Evolutionary conservation across 2,329 filamentous ascomycete species (phyloP).

Genomic region (Penicillium sp.): DNA sequence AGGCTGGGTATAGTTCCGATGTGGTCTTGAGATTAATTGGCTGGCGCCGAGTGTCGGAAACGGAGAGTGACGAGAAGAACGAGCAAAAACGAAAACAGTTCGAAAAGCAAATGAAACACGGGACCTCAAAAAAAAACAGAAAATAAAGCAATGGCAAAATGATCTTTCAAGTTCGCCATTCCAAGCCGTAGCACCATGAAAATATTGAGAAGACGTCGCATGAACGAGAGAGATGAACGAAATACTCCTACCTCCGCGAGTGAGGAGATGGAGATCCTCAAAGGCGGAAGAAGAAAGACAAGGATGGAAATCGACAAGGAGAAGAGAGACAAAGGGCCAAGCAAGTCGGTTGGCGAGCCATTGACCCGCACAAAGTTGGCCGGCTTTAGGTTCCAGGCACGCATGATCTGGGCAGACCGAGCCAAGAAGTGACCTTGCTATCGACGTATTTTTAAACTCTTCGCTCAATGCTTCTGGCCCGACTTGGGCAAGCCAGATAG

Average conservation of each 20-base stretch:
- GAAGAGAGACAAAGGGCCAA: conserved; percentile 8
- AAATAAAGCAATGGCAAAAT: conserved; percentile 17
- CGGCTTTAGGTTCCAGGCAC: not conserved
- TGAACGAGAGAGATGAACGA: conserved; percentile 19
- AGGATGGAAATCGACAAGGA: conserved; percentile 8
- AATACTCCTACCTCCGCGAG: conserved; percentile 22
- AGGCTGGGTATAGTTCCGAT: no score
- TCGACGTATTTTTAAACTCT: conserved; percentile 14
- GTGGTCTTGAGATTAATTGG: no score
- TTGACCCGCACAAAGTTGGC: not conserved
- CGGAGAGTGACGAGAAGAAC: no score
- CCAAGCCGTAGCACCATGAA: conserved; percentile 35
- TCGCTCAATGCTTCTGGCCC: conserved; percentile 7
- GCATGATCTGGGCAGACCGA: conserved; percentile 7
- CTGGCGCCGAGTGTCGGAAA: no score
- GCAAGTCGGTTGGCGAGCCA: not conserved
- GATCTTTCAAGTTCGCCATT: conserved; percentile 30
- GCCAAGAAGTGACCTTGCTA: conserved; percentile 17
- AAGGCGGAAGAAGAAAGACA: conserved; percentile 18
- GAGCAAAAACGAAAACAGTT: no score
- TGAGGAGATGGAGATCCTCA: conserved; percentile 9
- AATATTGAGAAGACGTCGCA: conserved; percentile 29
- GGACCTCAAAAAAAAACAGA: conserved; percentile 13
- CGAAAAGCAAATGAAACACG: conserved; percentile 9
- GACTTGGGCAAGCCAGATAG: conserved; percentile 12